A percentile compares a stretch with the other conserved stretches of the same genome.
These are phyloP conservation scores for Pyrenochaeta sp. DNA, from an alignment of 2,329 filamentous ascomycete genomes.

Conservation along the genomic window DNA sequence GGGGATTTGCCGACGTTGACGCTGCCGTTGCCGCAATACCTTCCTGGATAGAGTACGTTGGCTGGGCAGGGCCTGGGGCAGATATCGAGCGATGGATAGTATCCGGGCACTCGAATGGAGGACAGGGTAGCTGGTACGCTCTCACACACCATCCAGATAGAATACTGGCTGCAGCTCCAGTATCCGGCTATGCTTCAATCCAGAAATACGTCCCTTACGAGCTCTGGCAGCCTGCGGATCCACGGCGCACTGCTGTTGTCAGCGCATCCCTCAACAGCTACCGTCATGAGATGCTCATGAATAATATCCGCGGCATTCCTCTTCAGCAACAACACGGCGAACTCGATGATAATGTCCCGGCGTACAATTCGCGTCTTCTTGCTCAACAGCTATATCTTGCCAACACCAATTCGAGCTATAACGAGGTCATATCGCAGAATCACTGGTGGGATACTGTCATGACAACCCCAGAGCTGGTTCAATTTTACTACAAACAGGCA, in stretches of 20 bases:
- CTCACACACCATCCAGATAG: conserved; percentile 65
- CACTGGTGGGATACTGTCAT: conserved; percentile 53
- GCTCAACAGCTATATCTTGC: conserved; percentile 56
- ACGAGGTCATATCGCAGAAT: conserved; percentile 52
- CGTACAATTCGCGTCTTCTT: conserved; percentile 64
- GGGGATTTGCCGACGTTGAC: conserved; percentile 64
- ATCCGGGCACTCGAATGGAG: conserved; percentile 67
- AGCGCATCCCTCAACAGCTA: conserved; percentile 60
- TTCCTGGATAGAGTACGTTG: conserved; percentile 57
- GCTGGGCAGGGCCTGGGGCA: conserved; percentile 58
- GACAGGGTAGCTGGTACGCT: conserved; percentile 65
- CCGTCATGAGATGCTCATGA: conserved; percentile 62
- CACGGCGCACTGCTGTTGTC: conserved; percentile 57
- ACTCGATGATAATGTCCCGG: conserved; percentile 65
- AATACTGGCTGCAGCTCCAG: conserved; percentile 62
- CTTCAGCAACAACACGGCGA: conserved; percentile 65
- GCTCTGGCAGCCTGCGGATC: conserved; percentile 63
- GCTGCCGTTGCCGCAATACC: conserved; percentile 59
- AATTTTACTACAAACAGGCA: conserved; percentile 57
- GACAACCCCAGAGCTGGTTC: conserved; percentile 57
- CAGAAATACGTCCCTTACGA: conserved; percentile 66
- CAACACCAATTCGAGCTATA: conserved; percentile 54
- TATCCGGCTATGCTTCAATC: conserved; percentile 66
- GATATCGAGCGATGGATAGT: conserved; percentile 60
- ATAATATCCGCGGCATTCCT: conserved; percentile 61